A percentile compares a stretch with the other conserved stretches of the same genome.
Evolutionary conservation across 169 alveolate species (phyloP).

Genomic region (Sarcocystis neurona): DNA sequence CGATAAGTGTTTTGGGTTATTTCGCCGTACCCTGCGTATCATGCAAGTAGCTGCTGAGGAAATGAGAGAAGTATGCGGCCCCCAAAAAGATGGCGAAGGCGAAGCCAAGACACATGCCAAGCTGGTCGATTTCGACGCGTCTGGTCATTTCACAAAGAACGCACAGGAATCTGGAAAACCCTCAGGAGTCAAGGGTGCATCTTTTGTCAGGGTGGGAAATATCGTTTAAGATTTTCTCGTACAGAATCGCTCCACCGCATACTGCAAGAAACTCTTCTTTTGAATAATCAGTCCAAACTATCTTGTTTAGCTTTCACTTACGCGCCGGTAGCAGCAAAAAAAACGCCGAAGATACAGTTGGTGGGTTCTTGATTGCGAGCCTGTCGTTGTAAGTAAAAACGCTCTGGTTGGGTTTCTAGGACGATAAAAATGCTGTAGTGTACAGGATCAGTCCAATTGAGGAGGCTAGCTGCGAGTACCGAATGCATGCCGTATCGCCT

Average conservation of each 20-base stretch:
- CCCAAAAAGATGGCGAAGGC: constrained; percentile 52
- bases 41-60: constrained; percentile 49
- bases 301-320: constrained; percentile 30
- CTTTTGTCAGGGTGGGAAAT: not conserved
- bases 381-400: too few relatives aligned
- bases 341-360: constrained; percentile 30
- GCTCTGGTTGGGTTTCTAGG: too few relatives aligned
- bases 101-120: constrained; percentile 57
- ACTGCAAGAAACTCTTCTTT: constrained; percentile 16
- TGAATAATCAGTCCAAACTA: not conserved
- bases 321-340: constrained; percentile 51
- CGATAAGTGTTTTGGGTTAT: too few relatives aligned
- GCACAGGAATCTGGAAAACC: constrained; percentile 52
- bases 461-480: too few relatives aligned
- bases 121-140: constrained; percentile 47
- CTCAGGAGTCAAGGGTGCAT: not conserved
- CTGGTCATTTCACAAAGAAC: constrained; percentile 60
- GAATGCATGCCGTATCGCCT: too few relatives aligned
- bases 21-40: constrained; percentile 58
- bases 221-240: not conserved
- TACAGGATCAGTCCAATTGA: too few relatives aligned
- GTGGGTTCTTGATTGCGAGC: too few relatives aligned
- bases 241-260: constrained; percentile 66
- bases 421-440: too few relatives aligned
- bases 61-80: constrained; percentile 58